phyloP scores from a whole-genome alignment of 768 basidiomycete genomes.

The Leccinum sublutescens region DNA sequence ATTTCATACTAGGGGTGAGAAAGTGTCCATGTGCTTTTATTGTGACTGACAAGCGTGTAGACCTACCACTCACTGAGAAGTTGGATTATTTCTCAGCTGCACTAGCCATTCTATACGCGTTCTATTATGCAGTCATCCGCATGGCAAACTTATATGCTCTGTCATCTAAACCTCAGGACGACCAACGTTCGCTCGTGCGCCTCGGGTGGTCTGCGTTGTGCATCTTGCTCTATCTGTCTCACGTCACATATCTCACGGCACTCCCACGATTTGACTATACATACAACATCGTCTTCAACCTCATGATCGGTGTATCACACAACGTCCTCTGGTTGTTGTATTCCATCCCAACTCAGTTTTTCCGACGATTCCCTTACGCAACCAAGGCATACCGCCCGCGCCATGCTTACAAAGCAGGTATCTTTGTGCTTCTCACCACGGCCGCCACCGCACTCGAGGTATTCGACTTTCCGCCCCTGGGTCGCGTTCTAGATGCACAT shows the following conservation, averaged over 20 bases:
- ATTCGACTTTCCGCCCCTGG: constrained; percentile 85
- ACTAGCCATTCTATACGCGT: constrained; percentile 72
- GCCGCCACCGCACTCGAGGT: constrained; percentile 78
- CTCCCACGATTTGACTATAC: constrained; percentile 86
- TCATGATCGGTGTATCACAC: constrained; percentile 71
- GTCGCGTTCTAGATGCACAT: constrained; percentile 83
- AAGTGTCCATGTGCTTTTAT: background rate
- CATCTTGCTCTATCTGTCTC: constrained; percentile 56
- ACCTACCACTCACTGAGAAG: constrained; percentile 80
- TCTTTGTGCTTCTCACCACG: constrained; percentile 69
- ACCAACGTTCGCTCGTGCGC: constrained; percentile 15
- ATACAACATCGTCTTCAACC: constrained; percentile 89
- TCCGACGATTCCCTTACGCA: constrained; percentile 54
- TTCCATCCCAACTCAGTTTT: constrained; percentile 47
- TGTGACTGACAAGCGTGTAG: constrained; percentile 39
- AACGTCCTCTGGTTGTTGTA: constrained; percentile 82
- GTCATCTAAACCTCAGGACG: constrained; percentile 28
- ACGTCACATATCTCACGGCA: constrained; percentile 75
- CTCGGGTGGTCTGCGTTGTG: constrained; percentile 52
- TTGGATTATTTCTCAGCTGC: constrained; percentile 96
- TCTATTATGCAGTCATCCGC: constrained; percentile 78
- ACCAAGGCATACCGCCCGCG: constrained; percentile 57
- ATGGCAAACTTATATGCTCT: constrained; percentile 68
- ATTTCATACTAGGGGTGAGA: constrained; percentile 89
- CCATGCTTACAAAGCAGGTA: constrained; percentile 50